phyloP scores from a whole-genome alignment of 164 flowering plant species.

The Amborella trichopoda region DNA sequence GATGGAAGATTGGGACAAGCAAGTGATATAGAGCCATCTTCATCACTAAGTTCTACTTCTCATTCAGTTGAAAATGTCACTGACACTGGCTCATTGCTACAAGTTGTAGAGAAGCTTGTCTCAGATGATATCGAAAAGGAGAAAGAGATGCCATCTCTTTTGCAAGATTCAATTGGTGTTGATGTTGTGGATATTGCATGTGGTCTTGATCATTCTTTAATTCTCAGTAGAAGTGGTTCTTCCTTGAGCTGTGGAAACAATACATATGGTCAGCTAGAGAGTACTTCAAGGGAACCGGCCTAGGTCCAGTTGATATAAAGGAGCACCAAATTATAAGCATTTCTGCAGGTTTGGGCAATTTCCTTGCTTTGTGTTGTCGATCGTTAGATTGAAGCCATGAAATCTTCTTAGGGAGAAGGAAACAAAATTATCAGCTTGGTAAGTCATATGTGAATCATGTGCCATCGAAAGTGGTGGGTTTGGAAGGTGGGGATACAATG shows the following conservation, averaged over 20 bases:
- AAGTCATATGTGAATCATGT: constrained; percentile 29
- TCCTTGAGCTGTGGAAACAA: constrained; percentile 76
- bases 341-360: constrained; percentile 86
- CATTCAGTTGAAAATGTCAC: neutral
- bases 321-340: no score
- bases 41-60: constrained; percentile 22
- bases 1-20: constrained; percentile 76
- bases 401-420: constrained; percentile 84
- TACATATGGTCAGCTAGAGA: constrained; percentile 73
- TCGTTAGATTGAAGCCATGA: constrained; percentile 6
- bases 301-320: no score
- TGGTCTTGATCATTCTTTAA: constrained; percentile 86
- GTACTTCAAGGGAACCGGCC: constrained; percentile 24
- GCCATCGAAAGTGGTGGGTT: constrained; percentile 23
- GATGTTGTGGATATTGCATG: constrained; percentile 65
- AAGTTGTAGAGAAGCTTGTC: constrained; percentile 54
- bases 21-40: constrained; percentile 19
- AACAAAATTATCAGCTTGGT: constrained; percentile 58
- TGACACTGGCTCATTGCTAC: constrained; percentile 17
- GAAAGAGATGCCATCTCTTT: constrained; percentile 59
- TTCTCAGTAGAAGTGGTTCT: constrained; percentile 50
- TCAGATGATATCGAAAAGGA: constrained; percentile 63
- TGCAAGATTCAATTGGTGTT: constrained; percentile 39
- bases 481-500: constrained; percentile 31
- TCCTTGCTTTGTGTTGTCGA: constrained; percentile 45